Evolutionary conservation across 257 asterid genomes (phyloP), one percentile per base, ranked within the genome.

Genomic region (Cinchona pubescens): DNA sequence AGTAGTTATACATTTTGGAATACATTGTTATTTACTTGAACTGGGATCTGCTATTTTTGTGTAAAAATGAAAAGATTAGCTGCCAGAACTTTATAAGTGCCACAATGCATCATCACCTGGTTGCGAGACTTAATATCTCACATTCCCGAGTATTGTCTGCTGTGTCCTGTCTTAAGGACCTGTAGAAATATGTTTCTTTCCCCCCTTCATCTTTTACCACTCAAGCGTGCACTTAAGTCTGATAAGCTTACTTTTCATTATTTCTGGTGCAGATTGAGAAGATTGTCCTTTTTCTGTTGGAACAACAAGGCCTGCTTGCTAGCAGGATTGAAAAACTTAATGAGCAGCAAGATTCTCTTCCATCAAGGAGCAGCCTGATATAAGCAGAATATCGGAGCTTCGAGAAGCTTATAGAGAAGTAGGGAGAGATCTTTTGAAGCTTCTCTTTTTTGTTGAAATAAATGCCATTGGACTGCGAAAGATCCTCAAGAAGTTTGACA

Each of bases 401-500:
- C 90, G 96, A 30, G 98, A 92, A 84, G 86, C 93, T 77, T 95
- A 95, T 81, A 84, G 96, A 84, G 91, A 70, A 58, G 96, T 90
- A 40, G 99, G 97, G 25, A 90, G 88, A 71, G 96, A 92, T 82
- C 99, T 95, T 59, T 78, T 91, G 63, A 87, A 87, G 83, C 99
- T 95, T 77, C 96, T 95, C 62, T 87, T 84, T 83, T 95, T 92
- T 42, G 90, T 95, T 43, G 99, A 95, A 84, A 83, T 91, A 77
- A 95, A 95, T 80, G 99, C 97, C 80, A 81, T 90, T 83, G 99
- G 99, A 60, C 77, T 95, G 51, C 85, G 98, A 75, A 92, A 95
- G 87, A 92, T 95, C 84, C 97, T 94, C 58, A 94, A 94, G 90
- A 94, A 94, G 86, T 89, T 92, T 73, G 99, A 94, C 82, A 94